These are phyloP conservation scores for Fusarium virguliforme DNA, from an alignment of 2,329 filamentous ascomycete genomes.

Conservation along the genomic window DNA sequence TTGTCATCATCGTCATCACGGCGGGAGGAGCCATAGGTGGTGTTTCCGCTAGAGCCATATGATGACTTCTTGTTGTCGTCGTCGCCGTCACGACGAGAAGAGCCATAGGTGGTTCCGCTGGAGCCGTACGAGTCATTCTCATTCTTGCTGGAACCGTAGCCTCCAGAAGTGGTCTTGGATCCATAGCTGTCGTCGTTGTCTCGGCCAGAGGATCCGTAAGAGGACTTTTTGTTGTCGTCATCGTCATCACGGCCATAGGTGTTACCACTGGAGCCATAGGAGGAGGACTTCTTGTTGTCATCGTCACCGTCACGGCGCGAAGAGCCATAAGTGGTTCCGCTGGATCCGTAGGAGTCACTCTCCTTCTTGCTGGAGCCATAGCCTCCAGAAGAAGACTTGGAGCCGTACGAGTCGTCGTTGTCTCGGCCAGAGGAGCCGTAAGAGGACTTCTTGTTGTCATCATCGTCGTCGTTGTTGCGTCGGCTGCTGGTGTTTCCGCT, in stretches of 20 bases:
- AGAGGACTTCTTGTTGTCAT: neutral
- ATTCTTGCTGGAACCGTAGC: neutral
- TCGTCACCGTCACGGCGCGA: conserved; percentile 15
- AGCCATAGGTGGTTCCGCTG: neutral
- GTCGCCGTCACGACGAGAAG: too few species aligned
- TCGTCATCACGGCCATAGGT: neutral
- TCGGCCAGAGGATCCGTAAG: conserved; percentile 17
- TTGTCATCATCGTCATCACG: neutral
- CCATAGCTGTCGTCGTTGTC: conserved; percentile 23
- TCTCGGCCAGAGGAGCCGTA: conserved; percentile 21
- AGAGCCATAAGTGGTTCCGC: neutral
- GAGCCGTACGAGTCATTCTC: neutral
- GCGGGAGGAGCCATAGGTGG: neutral
- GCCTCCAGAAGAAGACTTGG: neutral
- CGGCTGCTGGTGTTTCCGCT: neutral
- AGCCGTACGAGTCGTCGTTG: conserved; percentile 14
- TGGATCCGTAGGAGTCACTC: neutral
- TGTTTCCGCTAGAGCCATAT: neutral
- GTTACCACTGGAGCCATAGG: neutral
- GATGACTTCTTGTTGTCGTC: neutral
- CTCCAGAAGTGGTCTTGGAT: neutral
- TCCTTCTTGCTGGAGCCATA: neutral
- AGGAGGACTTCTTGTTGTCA: conserved; percentile 17
- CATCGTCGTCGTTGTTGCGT: conserved; percentile 12
- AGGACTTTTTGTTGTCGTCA: conserved; percentile 6